Evolutionary conservation across 1,284 basidiomycete genomes (phyloP).

Genomic region (Boletus semigastroideus): DNA sequence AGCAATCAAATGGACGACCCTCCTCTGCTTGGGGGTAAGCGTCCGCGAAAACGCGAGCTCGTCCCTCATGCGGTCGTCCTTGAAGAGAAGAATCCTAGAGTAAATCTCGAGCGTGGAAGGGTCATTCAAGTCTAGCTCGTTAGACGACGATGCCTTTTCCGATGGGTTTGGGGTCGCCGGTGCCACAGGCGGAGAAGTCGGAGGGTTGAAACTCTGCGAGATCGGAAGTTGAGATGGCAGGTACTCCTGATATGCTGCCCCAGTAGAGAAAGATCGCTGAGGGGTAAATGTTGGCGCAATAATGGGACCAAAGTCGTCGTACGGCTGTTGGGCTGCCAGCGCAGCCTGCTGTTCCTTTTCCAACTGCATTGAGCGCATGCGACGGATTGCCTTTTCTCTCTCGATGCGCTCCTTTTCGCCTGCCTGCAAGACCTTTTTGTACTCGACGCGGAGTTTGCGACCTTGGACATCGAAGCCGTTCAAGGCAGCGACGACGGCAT

Average conservation of each 20-base stretch:
- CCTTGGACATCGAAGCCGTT: slow-evolving; percentile 97
- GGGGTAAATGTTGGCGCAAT: slow-evolving; percentile 52
- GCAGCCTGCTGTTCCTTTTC: slow-evolving; percentile 67
- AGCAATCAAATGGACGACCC: slow-evolving; percentile 94
- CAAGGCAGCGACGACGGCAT: slow-evolving; percentile 92
- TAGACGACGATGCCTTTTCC: slow-evolving; percentile 52
- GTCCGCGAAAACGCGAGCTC: slow-evolving; percentile 93
- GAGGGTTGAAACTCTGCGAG: slow-evolving; percentile 51
- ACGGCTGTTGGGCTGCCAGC: slow-evolving; percentile 37
- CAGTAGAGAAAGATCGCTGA: slow-evolving; percentile 63
- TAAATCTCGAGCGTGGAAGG: slow-evolving; percentile 95
- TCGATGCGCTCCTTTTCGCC: slow-evolving; percentile 99
- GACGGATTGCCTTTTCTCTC: slow-evolving; percentile 96
- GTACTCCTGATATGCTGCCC: slow-evolving; percentile 59
- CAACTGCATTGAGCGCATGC: slow-evolving; percentile 96
- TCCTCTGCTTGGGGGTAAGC: slow-evolving; percentile 81
- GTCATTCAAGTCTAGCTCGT: slow-evolving; percentile 93
- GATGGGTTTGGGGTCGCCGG: slow-evolving; percentile 59
- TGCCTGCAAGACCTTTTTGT: slow-evolving; percentile 98
- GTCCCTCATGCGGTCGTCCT: slow-evolving; percentile 96
- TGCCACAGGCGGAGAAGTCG: slow-evolving; percentile 48
- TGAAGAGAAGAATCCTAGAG: slow-evolving; percentile 95
- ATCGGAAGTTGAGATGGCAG: slow-evolving; percentile 60
- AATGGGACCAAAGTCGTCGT: slow-evolving; percentile 68
- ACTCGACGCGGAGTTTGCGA: slow-evolving; percentile 98